Conservation (phyloP, 129 eudicot species). For the Ambrosia trifida region DNA sequence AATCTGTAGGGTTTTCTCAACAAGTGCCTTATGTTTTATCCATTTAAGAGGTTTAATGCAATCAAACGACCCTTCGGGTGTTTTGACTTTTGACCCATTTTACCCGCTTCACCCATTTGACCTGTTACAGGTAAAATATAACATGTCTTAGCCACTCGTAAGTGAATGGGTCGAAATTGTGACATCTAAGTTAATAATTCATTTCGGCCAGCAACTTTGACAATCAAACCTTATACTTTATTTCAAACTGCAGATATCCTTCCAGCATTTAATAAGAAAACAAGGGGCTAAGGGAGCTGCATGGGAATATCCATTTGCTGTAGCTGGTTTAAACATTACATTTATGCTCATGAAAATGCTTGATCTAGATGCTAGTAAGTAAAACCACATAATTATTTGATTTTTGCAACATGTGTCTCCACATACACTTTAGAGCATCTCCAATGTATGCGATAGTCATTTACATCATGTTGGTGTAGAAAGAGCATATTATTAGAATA, state of each 20-base stretch:
- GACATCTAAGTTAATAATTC: not conserved
- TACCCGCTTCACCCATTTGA: not conserved
- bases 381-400: not conserved
- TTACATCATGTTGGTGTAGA: not conserved
- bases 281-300: slow-evolving; percentile 68
- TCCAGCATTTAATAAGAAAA: slow-evolving; percentile 62
- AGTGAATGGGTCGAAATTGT: not conserved
- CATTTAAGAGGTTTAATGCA: not conserved
- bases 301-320: slow-evolving; percentile 98
- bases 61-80: no score
- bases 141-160: not conserved
- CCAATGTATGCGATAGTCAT: not conserved
- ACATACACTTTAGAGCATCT: not conserved
- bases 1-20: no score
- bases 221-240: not conserved
- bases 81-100: not conserved
- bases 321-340: slow-evolving; percentile 92
- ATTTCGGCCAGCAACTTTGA: not conserved
- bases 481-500: not conserved
- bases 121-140: not conserved
- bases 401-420: slow-evolving; percentile 1
- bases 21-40: no score
- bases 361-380: slow-evolving; percentile 75
- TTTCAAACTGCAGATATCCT: slow-evolving; percentile 55
- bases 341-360: slow-evolving; percentile 96